Base-by-base conservation (phyloP, 441 rosid species). In the Sinapis alba region DNA sequence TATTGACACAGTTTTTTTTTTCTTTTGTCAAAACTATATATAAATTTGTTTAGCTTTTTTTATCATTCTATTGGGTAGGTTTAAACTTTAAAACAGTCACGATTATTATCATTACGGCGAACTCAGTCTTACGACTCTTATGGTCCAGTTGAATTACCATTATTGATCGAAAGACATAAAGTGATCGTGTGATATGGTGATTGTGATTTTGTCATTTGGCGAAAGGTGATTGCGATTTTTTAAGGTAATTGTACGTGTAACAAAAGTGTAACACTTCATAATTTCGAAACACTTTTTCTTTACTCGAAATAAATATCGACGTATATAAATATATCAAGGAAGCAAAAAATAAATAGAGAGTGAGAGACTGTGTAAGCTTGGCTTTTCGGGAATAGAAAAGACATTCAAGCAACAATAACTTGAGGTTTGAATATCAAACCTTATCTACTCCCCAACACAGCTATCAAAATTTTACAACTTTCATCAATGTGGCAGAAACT, bases 301-400 rank as follows among this genome's bases (percentile, higher is more conserved):
- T 56, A 56, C 30, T 56, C 16, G 8, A 56, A 23, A 23, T 59
- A 36, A 36, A 57, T 13, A 9, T 43, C 30, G 38, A 62, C 6
- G 6, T 3, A 32, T n/a, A 53, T 54, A 10, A 24, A 65, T 12
- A 65, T 27, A 28, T 43, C 23, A 18, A 53, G 1, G 12, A 38
- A 69, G 15, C 38, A 28, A n/a, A 45, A 45, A 0, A 50, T 0
- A 4, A 7, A 4, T 2, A 11, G 20, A 32, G 50, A 43, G 50
- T 2, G 24, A 66, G 23, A 18, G 18, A 27, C 15, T 62, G 30
- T 36, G 45, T 24, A 13, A 43, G 65, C 59, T 50, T 13, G 80
- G 64, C 80, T 77, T 77, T 71, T 71, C 64, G 58, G 62, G 47
- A 36, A 59, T 69, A 59, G 77, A 77, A 77, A 27, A 60, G 80